Conservation (phyloP, 2,329 filamentous ascomycete species). For the Sordariomycetes sp. region DNA sequence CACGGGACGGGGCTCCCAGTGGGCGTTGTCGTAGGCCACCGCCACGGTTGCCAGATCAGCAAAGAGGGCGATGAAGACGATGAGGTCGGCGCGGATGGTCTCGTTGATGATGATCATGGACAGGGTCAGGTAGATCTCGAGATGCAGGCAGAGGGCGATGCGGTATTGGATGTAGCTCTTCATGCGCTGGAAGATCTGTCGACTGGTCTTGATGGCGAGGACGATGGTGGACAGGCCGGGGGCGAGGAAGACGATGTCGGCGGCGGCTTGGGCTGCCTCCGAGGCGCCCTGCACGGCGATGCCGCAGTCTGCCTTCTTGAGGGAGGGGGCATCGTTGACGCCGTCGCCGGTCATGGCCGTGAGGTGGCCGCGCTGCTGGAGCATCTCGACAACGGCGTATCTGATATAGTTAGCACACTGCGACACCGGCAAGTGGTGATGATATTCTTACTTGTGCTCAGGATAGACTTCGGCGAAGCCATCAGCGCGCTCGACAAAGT, state of each 20-base stretch:
- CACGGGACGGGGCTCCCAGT: slow-evolving; percentile 65
- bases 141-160: slow-evolving; percentile 64
- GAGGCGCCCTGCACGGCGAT: slow-evolving; percentile 65
- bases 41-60: slow-evolving; percentile 73
- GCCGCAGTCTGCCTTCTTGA: slow-evolving; percentile 68
- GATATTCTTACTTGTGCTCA: slow-evolving; percentile 54
- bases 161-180: slow-evolving; percentile 71
- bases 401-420: slow-evolving; percentile 11
- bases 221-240: slow-evolving; percentile 65
- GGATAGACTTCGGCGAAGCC: slow-evolving; percentile 69
- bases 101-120: slow-evolving; percentile 77
- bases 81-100: slow-evolving; percentile 61
- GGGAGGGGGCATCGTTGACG: slow-evolving; percentile 65
- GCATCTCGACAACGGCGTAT: slow-evolving; percentile 58
- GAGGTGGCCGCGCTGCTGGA: slow-evolving; percentile 64
- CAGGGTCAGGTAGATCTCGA: slow-evolving; percentile 68
- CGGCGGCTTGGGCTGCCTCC: slow-evolving; percentile 63
- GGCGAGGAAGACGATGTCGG: slow-evolving; percentile 67
- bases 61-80: slow-evolving; percentile 73
- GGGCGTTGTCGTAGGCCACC: slow-evolving; percentile 70
- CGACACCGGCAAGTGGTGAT: not conserved
- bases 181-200: slow-evolving; percentile 72
- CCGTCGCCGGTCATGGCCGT: slow-evolving; percentile 71
- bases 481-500: slow-evolving; percentile 66
- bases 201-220: slow-evolving; percentile 63